phyloP scores from a whole-genome alignment of 2,329 filamentous ascomycete genomes.

The Exophiala phaeomuriformis region DNA sequence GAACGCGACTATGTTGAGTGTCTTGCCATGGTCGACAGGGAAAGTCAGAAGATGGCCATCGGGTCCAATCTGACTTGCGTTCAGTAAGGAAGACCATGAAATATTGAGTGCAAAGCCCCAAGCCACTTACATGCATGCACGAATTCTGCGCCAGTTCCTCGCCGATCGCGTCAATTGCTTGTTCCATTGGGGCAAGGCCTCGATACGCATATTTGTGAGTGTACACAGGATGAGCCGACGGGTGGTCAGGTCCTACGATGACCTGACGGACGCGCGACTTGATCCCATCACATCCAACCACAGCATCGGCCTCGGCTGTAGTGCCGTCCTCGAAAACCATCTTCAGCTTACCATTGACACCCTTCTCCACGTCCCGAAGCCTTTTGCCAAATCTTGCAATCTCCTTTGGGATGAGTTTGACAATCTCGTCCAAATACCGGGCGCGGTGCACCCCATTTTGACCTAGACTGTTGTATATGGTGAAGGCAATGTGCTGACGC shows the following conservation, averaged over 20 bases:
- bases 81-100: neutral
- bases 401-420: constrained; percentile 41
- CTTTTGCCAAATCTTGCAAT: constrained; percentile 39
- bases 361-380: constrained; percentile 25
- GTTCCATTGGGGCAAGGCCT: constrained; percentile 53
- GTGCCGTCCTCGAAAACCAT: constrained; percentile 41
- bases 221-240: constrained; percentile 41
- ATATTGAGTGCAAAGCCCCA: too few relatives aligned
- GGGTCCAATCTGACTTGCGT: constrained; percentile 45
- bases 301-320: constrained; percentile 35
- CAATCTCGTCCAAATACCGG: constrained; percentile 44
- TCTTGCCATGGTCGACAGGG: constrained; percentile 50
- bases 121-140: constrained; percentile 32
- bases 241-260: constrained; percentile 45
- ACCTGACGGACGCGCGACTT: constrained; percentile 49
- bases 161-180: constrained; percentile 45
- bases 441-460: constrained; percentile 40
- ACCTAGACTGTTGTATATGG: constrained; percentile 32
- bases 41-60: constrained; percentile 57
- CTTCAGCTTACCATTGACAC: constrained; percentile 28
- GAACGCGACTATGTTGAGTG: constrained; percentile 52
- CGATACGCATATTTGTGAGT: constrained; percentile 55
- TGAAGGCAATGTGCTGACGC: constrained; percentile 36
- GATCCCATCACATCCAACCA: constrained; percentile 58
- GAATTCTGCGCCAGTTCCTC: constrained; percentile 42